These are phyloP conservation scores for Coemansia sp. DNA, from an alignment of 192 early-diverging fungal genomes.

Conservation along the genomic window DNA sequence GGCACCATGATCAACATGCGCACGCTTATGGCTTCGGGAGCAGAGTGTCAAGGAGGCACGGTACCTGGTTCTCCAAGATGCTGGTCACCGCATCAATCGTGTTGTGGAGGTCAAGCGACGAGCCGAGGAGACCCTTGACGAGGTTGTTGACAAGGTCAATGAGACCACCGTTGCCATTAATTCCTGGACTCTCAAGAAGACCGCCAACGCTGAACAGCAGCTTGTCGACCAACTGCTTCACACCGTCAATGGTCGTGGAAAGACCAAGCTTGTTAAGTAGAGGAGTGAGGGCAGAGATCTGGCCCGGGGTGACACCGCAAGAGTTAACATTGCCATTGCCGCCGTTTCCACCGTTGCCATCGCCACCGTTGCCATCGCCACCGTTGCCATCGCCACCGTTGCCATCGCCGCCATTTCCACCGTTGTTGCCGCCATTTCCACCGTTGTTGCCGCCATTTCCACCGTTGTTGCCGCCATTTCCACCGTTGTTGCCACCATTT, in stretches of 20 bases:
- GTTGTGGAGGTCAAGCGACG: conserved; percentile 38
- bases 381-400: conserved; percentile 18
- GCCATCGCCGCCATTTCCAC: conserved; percentile 15
- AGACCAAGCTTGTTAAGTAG: conserved; percentile 44
- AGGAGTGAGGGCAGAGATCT: conserved; percentile 50
- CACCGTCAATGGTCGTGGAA: conserved; percentile 28
- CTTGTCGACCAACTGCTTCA: conserved; percentile 50
- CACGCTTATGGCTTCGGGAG: conserved; percentile 36
- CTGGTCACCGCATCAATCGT: conserved; percentile 35
- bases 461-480: conserved; percentile 17
- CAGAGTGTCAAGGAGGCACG: conserved; percentile 48
- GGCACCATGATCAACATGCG: background rate
- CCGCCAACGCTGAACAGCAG: conserved; percentile 30
- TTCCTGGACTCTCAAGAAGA: conserved; percentile 33
- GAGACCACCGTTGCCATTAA: conserved; percentile 31
- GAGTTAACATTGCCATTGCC: conserved; percentile 21
- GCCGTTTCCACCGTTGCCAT: background rate
- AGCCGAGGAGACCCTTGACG: conserved; percentile 40
- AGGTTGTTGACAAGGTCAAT: conserved; percentile 48
- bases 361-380: conserved; percentile 10
- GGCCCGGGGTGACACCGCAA: conserved; percentile 40
- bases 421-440: conserved; percentile 31
- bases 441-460: conserved; percentile 8
- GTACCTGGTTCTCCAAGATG: conserved; percentile 46
- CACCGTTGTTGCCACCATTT: conserved; percentile 7